phyloP scores from a whole-genome alignment of 257 asterid species.

The Petunia secreta region DNA sequence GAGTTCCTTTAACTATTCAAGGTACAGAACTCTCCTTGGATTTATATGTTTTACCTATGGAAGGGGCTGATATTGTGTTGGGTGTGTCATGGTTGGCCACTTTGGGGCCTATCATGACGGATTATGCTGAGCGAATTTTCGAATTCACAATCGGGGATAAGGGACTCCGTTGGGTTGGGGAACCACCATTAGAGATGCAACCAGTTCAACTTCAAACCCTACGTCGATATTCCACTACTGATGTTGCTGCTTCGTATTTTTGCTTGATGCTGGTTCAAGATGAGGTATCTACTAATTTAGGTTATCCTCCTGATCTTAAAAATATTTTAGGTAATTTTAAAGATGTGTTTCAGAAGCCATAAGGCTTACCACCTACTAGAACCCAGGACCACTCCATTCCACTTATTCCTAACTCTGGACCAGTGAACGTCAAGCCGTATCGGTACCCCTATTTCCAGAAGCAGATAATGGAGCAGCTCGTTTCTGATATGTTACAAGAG shows the following conservation, averaged over 20 bases:
- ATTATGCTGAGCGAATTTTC: neutral
- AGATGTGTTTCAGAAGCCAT: neutral
- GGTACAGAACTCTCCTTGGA: neutral
- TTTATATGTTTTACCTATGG: neutral
- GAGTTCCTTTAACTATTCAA: neutral
- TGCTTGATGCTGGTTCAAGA: neutral
- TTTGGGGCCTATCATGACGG: neutral
- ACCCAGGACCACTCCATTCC: neutral
- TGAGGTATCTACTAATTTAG: neutral
- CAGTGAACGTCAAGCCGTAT: neutral
- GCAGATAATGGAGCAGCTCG: neutral
- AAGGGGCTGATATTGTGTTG: neutral
- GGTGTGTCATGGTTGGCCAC: neutral
- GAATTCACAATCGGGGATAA: neutral
- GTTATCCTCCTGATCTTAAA: neutral
- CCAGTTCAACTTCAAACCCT: neutral
- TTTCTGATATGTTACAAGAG: neutral
- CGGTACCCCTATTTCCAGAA: neutral
- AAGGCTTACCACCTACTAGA: neutral
- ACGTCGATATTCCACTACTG: neutral
- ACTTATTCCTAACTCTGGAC: neutral
- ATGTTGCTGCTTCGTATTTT: neutral
- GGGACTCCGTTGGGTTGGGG: neutral
- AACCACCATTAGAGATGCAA: neutral
- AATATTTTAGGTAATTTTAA: neutral